Percentiles rank a stretch among this genome's conserved stretches.
Conservation (phyloP, 331 rosid species). For the Quercus phellos region DNA sequence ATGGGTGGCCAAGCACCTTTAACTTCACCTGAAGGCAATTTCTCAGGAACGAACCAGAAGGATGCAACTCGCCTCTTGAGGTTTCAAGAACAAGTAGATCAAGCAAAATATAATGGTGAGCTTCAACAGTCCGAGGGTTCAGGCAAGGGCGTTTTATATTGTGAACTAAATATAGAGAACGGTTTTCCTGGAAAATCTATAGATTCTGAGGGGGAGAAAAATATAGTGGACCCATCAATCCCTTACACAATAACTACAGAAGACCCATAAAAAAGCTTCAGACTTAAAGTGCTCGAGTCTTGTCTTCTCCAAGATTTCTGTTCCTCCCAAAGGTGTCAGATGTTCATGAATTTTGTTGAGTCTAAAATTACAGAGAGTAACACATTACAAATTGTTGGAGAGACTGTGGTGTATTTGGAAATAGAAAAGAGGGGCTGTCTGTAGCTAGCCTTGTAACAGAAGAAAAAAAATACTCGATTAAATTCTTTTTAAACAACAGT, state of each 20-base stretch:
- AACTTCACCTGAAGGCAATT: slow-evolving; percentile 27
- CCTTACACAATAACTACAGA: slow-evolving; percentile 33
- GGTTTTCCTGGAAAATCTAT: slow-evolving; percentile 24
- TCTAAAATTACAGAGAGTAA: slow-evolving; percentile 1
- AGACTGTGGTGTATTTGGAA: background rate
- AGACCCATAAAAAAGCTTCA: slow-evolving; percentile 30
- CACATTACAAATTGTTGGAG: background rate
- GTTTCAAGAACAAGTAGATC: slow-evolving; percentile 32
- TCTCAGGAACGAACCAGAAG: slow-evolving; percentile 33
- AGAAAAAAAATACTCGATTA: slow-evolving; percentile 19
- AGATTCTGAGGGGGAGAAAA: slow-evolving; percentile 27
- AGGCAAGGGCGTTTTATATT: slow-evolving; percentile 51
- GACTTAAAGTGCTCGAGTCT: slow-evolving; percentile 14
- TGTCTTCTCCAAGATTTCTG: slow-evolving; percentile 20
- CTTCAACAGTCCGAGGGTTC: slow-evolving; percentile 31
- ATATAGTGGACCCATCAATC: slow-evolving; percentile 28
- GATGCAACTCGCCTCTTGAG: slow-evolving; percentile 32
- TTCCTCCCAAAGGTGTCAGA: slow-evolving; percentile 1
- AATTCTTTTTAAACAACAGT: slow-evolving; percentile 30
- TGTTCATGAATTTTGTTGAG: slow-evolving; percentile 17
- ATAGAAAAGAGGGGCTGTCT: slow-evolving; percentile 6
- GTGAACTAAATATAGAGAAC: slow-evolving; percentile 39
- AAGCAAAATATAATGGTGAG: slow-evolving; percentile 29
- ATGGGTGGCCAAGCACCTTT: slow-evolving; percentile 28
- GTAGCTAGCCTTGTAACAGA: slow-evolving; percentile 20